Evolutionary conservation across 2,329 filamentous ascomycete genomes (phyloP).

Genomic region (Pestalotiopsis sp.): DNA sequence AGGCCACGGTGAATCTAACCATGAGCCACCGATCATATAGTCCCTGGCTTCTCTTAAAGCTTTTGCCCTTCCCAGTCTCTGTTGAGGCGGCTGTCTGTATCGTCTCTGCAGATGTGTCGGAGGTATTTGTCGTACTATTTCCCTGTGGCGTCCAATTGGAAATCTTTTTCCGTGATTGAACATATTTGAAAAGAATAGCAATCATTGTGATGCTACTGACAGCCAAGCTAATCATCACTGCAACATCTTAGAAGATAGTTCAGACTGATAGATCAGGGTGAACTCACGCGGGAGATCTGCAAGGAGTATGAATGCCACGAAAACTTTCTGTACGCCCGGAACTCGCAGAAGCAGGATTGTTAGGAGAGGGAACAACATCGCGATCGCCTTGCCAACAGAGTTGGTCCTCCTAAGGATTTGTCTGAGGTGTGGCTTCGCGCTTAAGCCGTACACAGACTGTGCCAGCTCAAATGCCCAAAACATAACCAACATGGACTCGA

Average conservation of each 20-base stretch:
- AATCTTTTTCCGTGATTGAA: constrained; percentile 23
- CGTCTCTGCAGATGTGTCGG: not conserved
- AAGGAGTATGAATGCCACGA: constrained; percentile 23
- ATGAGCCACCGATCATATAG: constrained; percentile 29
- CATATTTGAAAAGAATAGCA: constrained; percentile 22
- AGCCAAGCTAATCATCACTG: constrained; percentile 21
- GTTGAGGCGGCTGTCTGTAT: constrained; percentile 1
- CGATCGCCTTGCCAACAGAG: constrained; percentile 19
- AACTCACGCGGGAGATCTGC: constrained; percentile 25
- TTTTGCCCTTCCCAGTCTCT: not conserved
- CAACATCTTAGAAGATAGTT: not conserved
- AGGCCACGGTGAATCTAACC: constrained; percentile 27
- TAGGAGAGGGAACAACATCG: constrained; percentile 22
- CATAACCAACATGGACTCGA: constrained; percentile 26
- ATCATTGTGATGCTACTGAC: constrained; percentile 23
- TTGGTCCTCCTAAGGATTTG: constrained; percentile 19
- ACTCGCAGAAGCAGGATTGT: constrained; percentile 23
- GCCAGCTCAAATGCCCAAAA: constrained; percentile 21
- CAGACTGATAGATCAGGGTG: not conserved
- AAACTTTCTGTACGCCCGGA: constrained; percentile 18
- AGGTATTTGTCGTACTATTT: not conserved
- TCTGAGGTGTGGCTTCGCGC: constrained; percentile 16
- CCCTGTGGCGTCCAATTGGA: constrained; percentile 21
- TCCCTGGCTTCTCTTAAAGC: constrained; percentile 11
- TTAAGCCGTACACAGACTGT: constrained; percentile 16